Evolutionary conservation across 768 basidiomycete species (phyloP).

Genomic region (Boletus fagicola): DNA sequence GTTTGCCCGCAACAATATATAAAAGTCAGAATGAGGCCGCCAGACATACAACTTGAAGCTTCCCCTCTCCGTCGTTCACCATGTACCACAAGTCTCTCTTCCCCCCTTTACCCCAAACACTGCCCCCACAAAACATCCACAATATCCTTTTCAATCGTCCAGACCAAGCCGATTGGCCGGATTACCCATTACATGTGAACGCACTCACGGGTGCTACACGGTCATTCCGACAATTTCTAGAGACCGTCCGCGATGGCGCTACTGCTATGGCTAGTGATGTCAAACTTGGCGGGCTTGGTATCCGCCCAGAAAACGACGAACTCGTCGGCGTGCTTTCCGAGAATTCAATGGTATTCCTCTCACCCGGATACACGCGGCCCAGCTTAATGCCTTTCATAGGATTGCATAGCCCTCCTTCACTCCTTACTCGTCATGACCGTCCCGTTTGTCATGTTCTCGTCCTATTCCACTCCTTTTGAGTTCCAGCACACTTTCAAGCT

Average conservation of each 20-base stretch:
- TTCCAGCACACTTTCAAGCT: slow-evolving; percentile 49
- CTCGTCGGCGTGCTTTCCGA: slow-evolving; percentile 70
- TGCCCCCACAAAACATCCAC: slow-evolving; percentile 50
- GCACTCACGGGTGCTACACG: slow-evolving; percentile 46
- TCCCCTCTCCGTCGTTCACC: background rate
- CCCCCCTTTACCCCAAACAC: slow-evolving; percentile 48
- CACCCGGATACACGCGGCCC: background rate
- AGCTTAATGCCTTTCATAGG: slow-evolving; percentile 35
- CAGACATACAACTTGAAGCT: background rate
- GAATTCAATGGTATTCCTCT: slow-evolving; percentile 55
- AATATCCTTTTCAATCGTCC: slow-evolving; percentile 53
- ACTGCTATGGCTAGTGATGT: slow-evolving; percentile 53
- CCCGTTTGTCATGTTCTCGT: slow-evolving; percentile 54
- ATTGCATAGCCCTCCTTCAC: slow-evolving; percentile 51
- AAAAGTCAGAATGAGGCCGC: background rate
- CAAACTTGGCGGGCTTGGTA: slow-evolving; percentile 53
- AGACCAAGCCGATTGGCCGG: slow-evolving; percentile 53
- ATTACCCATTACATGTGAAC: slow-evolving; percentile 58
- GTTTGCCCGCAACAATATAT: slow-evolving; percentile 1
- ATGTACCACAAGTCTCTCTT: slow-evolving; percentile 62
- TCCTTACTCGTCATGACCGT: slow-evolving; percentile 47
- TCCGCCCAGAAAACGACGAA: slow-evolving; percentile 47
- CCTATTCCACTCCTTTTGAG: slow-evolving; percentile 56
- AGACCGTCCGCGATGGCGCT: slow-evolving; percentile 51
- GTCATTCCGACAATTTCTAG: slow-evolving; percentile 48